A percentile compares a stretch with the other conserved stretches of the same genome.
Conservation (phyloP, 371 early-diverging fungal species). For the Mortierella sp. region DNA sequence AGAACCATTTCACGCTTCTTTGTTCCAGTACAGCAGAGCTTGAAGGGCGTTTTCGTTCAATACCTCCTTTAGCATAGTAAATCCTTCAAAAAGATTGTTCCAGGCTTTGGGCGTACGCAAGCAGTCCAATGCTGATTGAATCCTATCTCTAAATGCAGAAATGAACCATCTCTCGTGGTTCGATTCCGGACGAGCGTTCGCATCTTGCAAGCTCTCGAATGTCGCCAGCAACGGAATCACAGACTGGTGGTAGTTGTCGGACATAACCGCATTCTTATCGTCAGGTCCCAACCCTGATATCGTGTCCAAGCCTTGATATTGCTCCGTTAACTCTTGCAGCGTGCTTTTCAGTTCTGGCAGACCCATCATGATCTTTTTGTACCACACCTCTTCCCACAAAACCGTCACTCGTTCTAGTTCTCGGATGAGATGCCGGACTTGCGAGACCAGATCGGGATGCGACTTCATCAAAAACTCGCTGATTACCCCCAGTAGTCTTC, state of each 20-base stretch:
- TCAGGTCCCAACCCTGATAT: slow-evolving; percentile 49
- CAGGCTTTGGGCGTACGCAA: slow-evolving; percentile 66
- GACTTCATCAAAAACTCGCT: slow-evolving; percentile 59
- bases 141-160: slow-evolving; percentile 63
- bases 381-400: slow-evolving; percentile 87
- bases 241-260: slow-evolving; percentile 65
- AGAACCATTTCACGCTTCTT: too few species aligned
- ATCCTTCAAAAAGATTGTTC: slow-evolving; percentile 65
- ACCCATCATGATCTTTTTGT: slow-evolving; percentile 73
- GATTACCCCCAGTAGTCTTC: slow-evolving; percentile 57
- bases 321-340: slow-evolving; percentile 67
- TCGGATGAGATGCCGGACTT: slow-evolving; percentile 68
- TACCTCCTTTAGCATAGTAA: slow-evolving; percentile 73
- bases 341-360: slow-evolving; percentile 69
- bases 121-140: slow-evolving; percentile 60
- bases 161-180: slow-evolving; percentile 82
- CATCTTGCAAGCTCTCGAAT: slow-evolving; percentile 66
- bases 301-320: slow-evolving; percentile 62
- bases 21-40: too few species aligned
- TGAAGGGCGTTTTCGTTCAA: neutral
- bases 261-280: slow-evolving; percentile 62
- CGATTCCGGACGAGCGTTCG: slow-evolving; percentile 47
- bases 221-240: slow-evolving; percentile 68
- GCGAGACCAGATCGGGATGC: slow-evolving; percentile 63
- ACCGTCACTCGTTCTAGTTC: slow-evolving; percentile 83